Base-by-base conservation (phyloP, 1,284 basidiomycete species). In the Fomes fomentarius region DNA sequence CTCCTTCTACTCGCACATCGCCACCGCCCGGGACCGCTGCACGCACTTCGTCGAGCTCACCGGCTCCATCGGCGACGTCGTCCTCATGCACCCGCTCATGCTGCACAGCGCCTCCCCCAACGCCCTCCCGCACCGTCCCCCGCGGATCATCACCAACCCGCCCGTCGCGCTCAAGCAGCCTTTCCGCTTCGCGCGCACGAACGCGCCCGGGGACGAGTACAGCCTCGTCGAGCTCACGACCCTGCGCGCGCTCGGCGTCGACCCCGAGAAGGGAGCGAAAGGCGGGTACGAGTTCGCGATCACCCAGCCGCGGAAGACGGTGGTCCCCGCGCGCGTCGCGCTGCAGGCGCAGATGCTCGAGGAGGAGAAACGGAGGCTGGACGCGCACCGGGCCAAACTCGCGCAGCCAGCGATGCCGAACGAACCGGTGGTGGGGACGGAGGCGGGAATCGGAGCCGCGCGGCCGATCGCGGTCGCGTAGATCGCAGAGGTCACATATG, bases 41-140 rank as follows among this genome's bases (percentile, higher is more conserved):
- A 67, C 66, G n/a, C 64, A 74, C 21, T 84, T 85, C 64, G 75
- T 79, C 25, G 82, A 84, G 69, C 71, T 83, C 66, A 82, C 80
- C 0, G 83, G 82, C 41, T 73, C 80, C 48, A 66, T 79, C 42
- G 84, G 83, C 21, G 84, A 85, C 62, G 83, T 85, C 24, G 76
- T 84, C 17, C 73, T 86, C 26, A 70, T 85, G 69, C 83, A 85
- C 68, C 83, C 83, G 39, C 69, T 86, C 54, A 85, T 84, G 82
- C 68, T 83, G 52, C 83, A 85, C 62, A 79, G 82, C 10, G 83
- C 84, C n/a, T 80, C 80, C 37, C 81, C 78, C 69, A 87, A 87
- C 66, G 72, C 78, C 56, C 67, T 77, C 31, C n/a, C n/a, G n/a
- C n/a, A n/a, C n/a, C 77, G 83, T 19, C 64, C 75, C 15, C 79